Evolutionary conservation across 1,284 basidiomycete species (phyloP), one percentile per base, ranked within the genome.

Genomic region (Naganishia sp.): DNA sequence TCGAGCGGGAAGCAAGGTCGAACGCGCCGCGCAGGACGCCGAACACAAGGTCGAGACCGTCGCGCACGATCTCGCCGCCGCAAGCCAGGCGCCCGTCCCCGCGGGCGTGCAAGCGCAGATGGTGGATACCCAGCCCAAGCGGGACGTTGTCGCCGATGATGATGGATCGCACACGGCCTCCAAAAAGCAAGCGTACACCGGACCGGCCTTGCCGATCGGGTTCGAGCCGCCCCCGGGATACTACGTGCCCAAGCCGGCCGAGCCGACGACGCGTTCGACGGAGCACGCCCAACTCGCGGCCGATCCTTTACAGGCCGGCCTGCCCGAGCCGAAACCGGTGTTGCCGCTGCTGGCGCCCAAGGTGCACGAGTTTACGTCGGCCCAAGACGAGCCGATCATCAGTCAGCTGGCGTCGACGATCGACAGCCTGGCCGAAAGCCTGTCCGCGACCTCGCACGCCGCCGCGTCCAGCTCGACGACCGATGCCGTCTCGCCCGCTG

Each of bases 361-460:
- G 44, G 86, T 99, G 65, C 85, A 87, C 64, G 87, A 88, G 64
- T 83, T 94, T 60, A 84, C 83, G 50, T 79, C 83, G 10, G 69
- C 80, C 18, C 88, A 88, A 6, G 90, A 95, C 72, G 84, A 85
- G 75, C 94, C 95, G 18, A 88, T 97, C 74, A 89, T 99, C 69
- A 84, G 88, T 1, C 92, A 97, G 77, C 87, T 99, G 18, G 95
- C 94, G 4, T 85, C 87, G 15, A 95, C 93, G 50, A 98, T 99
- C 73, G 95, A 98, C 81, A 87, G 89, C 75, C 88, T 99, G 59
- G 88, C 94, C 21, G 85, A 87, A 13, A 94, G 90, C 81, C 83
- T 97, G 46, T 74, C 77, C 3, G 69, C 73, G 2, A 89, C 89
- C 72, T 88, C 92, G n/a, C 78, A 83, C 1, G 86, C 87, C 2